Base-by-base conservation (phyloP, 768 basidiomycete species). In the Lactarius hengduanensis region DNA sequence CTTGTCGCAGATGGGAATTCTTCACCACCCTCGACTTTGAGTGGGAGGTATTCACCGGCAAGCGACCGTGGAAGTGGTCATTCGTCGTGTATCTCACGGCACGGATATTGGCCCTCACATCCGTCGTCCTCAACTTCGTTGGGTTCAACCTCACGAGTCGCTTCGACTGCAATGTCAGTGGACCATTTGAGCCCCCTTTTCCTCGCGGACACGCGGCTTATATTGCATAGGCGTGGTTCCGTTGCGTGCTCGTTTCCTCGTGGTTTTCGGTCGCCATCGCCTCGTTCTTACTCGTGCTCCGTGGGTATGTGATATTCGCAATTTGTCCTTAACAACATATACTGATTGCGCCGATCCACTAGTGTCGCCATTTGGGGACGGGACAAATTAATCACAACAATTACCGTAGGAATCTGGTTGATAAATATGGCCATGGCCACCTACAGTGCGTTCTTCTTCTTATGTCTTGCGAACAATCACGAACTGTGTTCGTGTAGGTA, bases 51-150 rank as follows among this genome's bases (percentile, higher is more conserved):
- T 69, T 68, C 59, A 68, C 69, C 0, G 66, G 69, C 45, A 55
- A 54, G 56, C 62, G 69, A n/a, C 69, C 66, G 8, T 68, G 66
- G 66, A 68, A 67, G 40, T 69, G 69, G 69, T 69, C 69, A 18
- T 68, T 68, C 45, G 66, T 45, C 36, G 54, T 63, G 22, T 69
- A 69, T 50, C 28, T 69, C 36, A 34, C 32, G 5, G 54, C 66
- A 5, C 53, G 69, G 41, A 3, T 69, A 10, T 41, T 67, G 26
- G 62, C 69, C 11, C 22, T 69, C n/a, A 13, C 6, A 9, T 58
- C 61, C 16, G 30, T 67, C 16, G n/a, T 53, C 34, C 54, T 63
- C 50, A 68, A 50, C 36, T 61, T 69, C 18, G n/a, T 68, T 22
- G 69, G 69, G 20, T 68, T 69, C 38, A 68, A 63, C 34, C 45